Conservation (phyloP, 352 stramenopile genomes). For the Phytophthora pseudosyringae region DNA sequence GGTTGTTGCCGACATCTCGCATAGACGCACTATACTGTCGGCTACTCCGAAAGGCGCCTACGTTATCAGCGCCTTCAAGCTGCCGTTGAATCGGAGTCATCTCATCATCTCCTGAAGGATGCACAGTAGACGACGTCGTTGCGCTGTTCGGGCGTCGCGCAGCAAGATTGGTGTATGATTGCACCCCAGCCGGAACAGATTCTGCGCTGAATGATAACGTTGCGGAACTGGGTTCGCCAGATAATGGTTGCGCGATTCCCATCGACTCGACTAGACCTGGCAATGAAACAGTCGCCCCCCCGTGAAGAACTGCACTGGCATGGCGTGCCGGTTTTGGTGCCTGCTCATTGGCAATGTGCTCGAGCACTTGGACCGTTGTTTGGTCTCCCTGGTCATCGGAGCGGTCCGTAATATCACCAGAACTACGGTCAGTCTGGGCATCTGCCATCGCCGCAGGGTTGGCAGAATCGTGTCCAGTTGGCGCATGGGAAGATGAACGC, state of each 20-base stretch:
- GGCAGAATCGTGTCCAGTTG: slow-evolving; percentile 2
- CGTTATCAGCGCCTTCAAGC: slow-evolving; percentile 2
- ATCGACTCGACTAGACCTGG: slow-evolving; percentile 10
- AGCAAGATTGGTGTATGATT: background rate
- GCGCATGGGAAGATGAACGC: slow-evolving; percentile 13
- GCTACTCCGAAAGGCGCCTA: slow-evolving; percentile 7
- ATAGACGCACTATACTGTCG: slow-evolving; percentile 10
- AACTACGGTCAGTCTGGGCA: background rate
- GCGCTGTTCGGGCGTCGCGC: slow-evolving; percentile 26
- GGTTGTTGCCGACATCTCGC: slow-evolving; percentile 13
- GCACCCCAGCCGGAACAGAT: background rate
- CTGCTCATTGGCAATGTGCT: background rate
- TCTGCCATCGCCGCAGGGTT: slow-evolving; percentile 1
- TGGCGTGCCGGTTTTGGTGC: slow-evolving; percentile 3
- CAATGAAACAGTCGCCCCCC: background rate
- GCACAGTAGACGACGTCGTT: slow-evolving; percentile 25
- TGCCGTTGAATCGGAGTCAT: background rate
- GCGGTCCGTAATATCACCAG: slow-evolving; percentile 7
- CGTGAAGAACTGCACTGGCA: background rate
- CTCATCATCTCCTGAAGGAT: slow-evolving; percentile 15
- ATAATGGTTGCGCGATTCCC: background rate
- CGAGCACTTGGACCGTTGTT: slow-evolving; percentile 20
- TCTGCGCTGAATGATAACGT: background rate
- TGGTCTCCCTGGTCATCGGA: slow-evolving; percentile 2
- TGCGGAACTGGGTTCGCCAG: background rate